Conservation (phyloP, 306 rosid genomes). For the Cyclanthera cordifolia region DNA sequence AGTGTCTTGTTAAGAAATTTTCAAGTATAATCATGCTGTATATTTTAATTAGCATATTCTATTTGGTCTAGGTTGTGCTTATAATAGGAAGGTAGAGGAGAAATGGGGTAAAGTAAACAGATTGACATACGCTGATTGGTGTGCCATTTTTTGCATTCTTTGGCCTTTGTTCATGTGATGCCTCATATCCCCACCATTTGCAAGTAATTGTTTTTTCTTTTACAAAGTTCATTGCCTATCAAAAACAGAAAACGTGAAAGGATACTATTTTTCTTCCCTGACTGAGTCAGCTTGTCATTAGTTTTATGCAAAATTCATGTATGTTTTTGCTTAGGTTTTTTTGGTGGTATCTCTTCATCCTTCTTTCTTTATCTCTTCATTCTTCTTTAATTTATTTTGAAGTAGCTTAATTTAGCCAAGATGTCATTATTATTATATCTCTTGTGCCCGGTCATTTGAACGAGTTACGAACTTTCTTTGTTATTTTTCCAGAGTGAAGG, state of each 20-base stretch:
- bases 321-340: not conserved
- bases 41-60: not conserved
- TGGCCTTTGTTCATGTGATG: constrained; percentile 2
- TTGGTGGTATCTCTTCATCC: not conserved
- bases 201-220: not conserved
- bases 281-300: not conserved
- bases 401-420: not conserved
- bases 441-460: constrained; percentile 7
- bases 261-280: not conserved
- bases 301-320: not conserved
- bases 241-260: not conserved
- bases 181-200: not conserved
- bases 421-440: not conserved
- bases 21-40: not conserved
- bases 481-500: constrained; percentile 63
- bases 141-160: not conserved
- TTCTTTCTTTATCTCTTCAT: not conserved
- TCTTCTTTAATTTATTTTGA: not conserved
- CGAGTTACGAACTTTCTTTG: constrained; percentile 10
- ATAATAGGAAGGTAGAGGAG: not conserved
- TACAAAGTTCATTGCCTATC: not conserved
- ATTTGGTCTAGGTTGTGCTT: not conserved
- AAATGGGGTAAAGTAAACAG: not conserved
- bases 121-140: not conserved
- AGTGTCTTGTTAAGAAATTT: not conserved